Evolutionary conservation across 2,329 filamentous ascomycete genomes (phyloP), one percentile per base, ranked within the genome.

Genomic region (Claviceps citrina): DNA sequence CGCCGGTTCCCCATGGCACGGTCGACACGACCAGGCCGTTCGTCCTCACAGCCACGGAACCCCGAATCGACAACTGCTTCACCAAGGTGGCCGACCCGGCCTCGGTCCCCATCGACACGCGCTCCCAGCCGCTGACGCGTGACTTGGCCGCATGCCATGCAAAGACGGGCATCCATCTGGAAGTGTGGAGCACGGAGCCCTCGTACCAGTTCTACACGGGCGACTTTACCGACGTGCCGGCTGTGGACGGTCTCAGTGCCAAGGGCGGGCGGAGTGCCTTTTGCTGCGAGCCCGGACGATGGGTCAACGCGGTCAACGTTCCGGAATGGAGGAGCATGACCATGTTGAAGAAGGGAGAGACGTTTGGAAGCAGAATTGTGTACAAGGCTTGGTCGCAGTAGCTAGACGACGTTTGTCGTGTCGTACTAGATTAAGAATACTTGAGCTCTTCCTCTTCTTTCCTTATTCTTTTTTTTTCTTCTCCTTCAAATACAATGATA

Each of bases 181-280:
- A 95, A 60, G 81, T 94, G 5, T 67, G 77, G 53, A 91, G 84
- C 65, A 96, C 89, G 0, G 89, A 96, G 66, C 91, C 91, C 0
- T 84, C 85, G 0, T 96, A 95, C 68, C 89, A 96, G 60, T 93
- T 95, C 64, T 96, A 96, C 63, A 93, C 86, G 0, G 91, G 89
- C 47, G 80, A 83, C 54, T 80, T 78, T 54, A 86, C 93, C 48
- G 66, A 91, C 51, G 80, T 93, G 10, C 80, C 83, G 0, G 79
- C 66, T 24, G 66, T 76, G 3, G 69, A 67, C n/a, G 68, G 68
- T 2, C 59, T 73, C 22, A 74, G 80, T 0, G 77, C 79, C 1
- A 72, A 84, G 36, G 73, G 70, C 0, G 55, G 74, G 4, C 73
- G 85, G 36, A 76, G 78, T 33, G 89, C 82, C 0, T 93, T 96